phyloP scores from a whole-genome alignment of 495 filamentous ascomycete genomes.

The Neurospora sp. region DNA sequence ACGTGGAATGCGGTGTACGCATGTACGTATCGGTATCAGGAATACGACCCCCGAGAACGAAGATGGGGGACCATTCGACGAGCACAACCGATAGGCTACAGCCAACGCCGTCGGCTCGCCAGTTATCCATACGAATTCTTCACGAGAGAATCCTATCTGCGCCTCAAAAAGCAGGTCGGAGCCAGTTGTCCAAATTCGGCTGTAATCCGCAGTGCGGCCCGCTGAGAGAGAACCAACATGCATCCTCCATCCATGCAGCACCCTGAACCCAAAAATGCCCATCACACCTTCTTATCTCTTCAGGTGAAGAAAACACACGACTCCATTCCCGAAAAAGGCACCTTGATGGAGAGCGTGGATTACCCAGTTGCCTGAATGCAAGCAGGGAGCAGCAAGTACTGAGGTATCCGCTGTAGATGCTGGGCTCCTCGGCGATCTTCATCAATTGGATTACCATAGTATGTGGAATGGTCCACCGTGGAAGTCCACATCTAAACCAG shows the following conservation, averaged over 20 bases:
- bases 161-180: not conserved
- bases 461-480: not conserved
- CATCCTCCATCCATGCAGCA: not conserved
- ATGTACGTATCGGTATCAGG: not conserved
- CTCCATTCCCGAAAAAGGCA: not conserved
- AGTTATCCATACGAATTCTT: not conserved
- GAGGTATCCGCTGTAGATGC: not conserved
- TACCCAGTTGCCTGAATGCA: not conserved
- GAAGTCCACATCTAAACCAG: not conserved
- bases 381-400: not conserved
- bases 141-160: not conserved
- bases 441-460: not conserved
- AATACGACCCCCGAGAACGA: not conserved
- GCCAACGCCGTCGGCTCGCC: not conserved
- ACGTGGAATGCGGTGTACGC: not conserved
- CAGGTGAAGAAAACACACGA: not conserved
- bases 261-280: not conserved
- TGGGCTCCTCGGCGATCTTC: not conserved
- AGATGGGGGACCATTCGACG: not conserved
- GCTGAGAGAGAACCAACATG: not conserved
- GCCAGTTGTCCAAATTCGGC: not conserved
- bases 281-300: not conserved
- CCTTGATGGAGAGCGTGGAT: not conserved
- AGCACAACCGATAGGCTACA: not conserved
- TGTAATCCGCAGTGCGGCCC: not conserved